A percentile compares a stretch with the other conserved stretches of the same genome.
Conservation (phyloP, 495 filamentous ascomycete species). For the Podospora sp. region DNA sequence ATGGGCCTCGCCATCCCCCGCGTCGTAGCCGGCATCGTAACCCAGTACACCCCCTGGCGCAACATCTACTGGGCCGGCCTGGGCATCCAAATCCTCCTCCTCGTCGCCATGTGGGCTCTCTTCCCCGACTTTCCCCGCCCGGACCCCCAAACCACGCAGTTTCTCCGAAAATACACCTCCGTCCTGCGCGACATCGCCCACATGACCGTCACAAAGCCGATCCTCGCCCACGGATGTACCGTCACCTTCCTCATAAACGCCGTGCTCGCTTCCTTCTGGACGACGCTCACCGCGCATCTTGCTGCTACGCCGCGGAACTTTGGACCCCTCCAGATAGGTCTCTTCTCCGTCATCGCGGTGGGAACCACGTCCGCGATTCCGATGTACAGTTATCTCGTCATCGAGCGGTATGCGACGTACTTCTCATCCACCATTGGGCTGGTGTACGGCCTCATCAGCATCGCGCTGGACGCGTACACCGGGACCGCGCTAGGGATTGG, state of each 20-base stretch:
- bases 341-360: conserved; percentile 72
- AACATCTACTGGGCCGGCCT: conserved; percentile 76
- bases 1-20: conserved; percentile 64
- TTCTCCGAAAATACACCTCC: conserved; percentile 58
- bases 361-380: conserved; percentile 29
- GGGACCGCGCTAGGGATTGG: background rate
- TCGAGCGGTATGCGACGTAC: conserved; percentile 10
- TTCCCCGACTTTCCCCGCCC: conserved; percentile 72
- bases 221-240: conserved; percentile 60
- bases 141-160: conserved; percentile 61
- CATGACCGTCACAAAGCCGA: conserved; percentile 60
- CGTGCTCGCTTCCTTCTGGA: conserved; percentile 58
- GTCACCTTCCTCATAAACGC: conserved; percentile 38
- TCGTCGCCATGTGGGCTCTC: conserved; percentile 65
- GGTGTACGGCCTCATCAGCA: background rate
- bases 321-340: conserved; percentile 62
- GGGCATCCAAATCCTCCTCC: conserved; percentile 69
- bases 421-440: conserved; percentile 1
- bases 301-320: conserved; percentile 63
- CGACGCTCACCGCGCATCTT: conserved; percentile 76
- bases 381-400: conserved; percentile 2
- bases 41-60: conserved; percentile 69
- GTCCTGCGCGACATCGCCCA: conserved; percentile 64
- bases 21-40: conserved; percentile 70
- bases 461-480: background rate